These are phyloP conservation scores for Halenospora varia DNA, from an alignment of 495 filamentous ascomycete genomes.

Conservation along the genomic window DNA sequence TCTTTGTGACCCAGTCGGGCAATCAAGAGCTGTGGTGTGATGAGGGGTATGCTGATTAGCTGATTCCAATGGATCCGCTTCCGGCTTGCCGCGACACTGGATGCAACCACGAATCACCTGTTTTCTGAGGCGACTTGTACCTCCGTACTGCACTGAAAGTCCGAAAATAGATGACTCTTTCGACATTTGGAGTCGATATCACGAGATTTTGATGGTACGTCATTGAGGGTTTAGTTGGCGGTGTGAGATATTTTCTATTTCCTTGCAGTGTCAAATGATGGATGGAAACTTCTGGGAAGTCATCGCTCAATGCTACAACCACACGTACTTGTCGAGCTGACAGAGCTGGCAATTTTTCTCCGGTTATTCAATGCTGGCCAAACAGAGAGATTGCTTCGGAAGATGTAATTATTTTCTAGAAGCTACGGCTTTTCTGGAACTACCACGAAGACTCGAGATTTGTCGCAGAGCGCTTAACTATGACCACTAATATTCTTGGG, in stretches of 20 bases:
- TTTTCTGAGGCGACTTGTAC: not conserved
- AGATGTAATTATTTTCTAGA: too few relatives aligned
- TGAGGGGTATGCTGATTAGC: not conserved
- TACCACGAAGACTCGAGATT: too few relatives aligned
- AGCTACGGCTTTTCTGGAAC: too few relatives aligned
- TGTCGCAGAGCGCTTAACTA: too few relatives aligned
- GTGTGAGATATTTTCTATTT: not conserved
- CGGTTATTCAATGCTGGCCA: too few relatives aligned
- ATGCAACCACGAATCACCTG: not conserved
- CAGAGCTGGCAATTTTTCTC: too few relatives aligned
- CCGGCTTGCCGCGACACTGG: not conserved
- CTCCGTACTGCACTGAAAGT: too few relatives aligned
- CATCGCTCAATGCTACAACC: too few relatives aligned
- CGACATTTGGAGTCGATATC: not conserved
- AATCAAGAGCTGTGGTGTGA: not conserved
- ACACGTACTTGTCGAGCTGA: too few relatives aligned
- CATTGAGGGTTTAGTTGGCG: not conserved
- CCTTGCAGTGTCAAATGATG: too few relatives aligned
- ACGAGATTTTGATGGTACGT: not conserved
- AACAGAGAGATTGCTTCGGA: too few relatives aligned
- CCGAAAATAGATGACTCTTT: not conserved
- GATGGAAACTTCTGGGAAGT: too few relatives aligned
- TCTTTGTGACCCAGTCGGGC: not conserved
- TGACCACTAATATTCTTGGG: constrained; percentile 41
- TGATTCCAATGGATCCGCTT: not conserved